Percentiles rank a stretch among this genome's conserved stretches.
Conservation (phyloP, 306 rosid species). For the Gynostemma pentaphyllum region DNA sequence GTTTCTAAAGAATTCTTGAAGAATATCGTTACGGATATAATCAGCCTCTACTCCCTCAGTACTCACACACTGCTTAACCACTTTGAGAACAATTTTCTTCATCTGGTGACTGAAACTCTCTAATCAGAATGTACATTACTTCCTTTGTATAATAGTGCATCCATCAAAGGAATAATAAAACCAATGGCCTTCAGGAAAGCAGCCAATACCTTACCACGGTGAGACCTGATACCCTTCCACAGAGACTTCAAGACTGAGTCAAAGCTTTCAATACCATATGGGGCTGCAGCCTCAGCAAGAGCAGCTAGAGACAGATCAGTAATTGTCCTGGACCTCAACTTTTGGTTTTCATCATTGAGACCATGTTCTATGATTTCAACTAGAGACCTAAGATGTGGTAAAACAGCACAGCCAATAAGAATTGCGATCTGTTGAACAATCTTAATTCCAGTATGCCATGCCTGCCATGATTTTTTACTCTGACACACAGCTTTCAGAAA, state of each 20-base stretch:
- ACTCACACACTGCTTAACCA: too few species aligned
- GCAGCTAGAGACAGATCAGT: conserved; percentile 87
- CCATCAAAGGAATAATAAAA: conserved; percentile 83
- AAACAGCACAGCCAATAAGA: conserved; percentile 85
- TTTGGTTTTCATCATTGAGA: conserved; percentile 78
- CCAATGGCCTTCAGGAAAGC: too few species aligned
- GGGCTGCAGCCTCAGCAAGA: conserved; percentile 83
- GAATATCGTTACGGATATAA: conserved; percentile 45
- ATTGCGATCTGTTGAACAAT: conserved; percentile 96
- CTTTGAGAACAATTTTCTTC: conserved; percentile 87
- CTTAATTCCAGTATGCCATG: conserved; percentile 87
- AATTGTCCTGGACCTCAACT: conserved; percentile 77
- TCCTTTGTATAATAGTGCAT: conserved; percentile 71
- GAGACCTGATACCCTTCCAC: too few species aligned
- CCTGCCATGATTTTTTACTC: conserved; percentile 93
- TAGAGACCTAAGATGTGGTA: too few species aligned
- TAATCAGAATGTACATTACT: conserved; percentile 63
- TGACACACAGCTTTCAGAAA: conserved; percentile 87
- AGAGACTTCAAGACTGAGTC: too few species aligned
- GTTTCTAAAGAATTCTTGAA: conserved; percentile 73
- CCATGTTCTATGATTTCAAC: conserved; percentile 85
- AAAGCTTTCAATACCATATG: too few species aligned
- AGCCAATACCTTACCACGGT: too few species aligned
- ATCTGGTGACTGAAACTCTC: conserved; percentile 90
- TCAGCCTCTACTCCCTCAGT: too few species aligned